phyloP scores from a whole-genome alignment of 1,284 basidiomycete genomes.

The Afroboletus lepidellus region DNA sequence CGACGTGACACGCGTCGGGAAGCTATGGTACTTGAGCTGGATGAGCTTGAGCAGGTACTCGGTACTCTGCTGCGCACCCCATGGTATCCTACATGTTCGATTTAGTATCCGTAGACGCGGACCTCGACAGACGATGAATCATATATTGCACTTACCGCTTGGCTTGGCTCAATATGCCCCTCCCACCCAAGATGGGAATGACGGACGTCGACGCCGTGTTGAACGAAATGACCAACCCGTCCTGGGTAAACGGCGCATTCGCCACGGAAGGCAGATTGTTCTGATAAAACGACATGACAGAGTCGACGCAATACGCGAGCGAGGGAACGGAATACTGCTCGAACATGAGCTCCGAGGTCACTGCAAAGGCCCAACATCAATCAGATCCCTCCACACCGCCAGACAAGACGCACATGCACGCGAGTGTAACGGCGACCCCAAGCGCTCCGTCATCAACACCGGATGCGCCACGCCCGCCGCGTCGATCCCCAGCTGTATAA shows the following conservation, averaged over 20 bases:
- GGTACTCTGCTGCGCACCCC: slow-evolving; percentile 88
- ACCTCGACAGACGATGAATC: neutral
- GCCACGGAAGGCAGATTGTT: slow-evolving; percentile 48
- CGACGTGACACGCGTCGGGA: slow-evolving; percentile 62
- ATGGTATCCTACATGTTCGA: slow-evolving; percentile 69
- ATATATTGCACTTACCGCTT: slow-evolving; percentile 62
- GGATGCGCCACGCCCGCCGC: slow-evolving; percentile 82
- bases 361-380: slow-evolving; percentile 5
- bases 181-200: slow-evolving; percentile 80
- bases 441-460: slow-evolving; percentile 90
- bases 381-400: neutral
- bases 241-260: slow-evolving; percentile 45
- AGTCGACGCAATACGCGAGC: slow-evolving; percentile 88
- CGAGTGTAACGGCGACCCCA: slow-evolving; percentile 89
- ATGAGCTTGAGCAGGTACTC: slow-evolving; percentile 84
- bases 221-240: slow-evolving; percentile 84
- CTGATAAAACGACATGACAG: slow-evolving; percentile 88
- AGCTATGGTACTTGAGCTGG: slow-evolving; percentile 94
- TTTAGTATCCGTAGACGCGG: slow-evolving; percentile 1
- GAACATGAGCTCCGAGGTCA: slow-evolving; percentile 96
- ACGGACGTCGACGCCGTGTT: slow-evolving; percentile 85
- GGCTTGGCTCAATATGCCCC: slow-evolving; percentile 77
- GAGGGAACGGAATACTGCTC: slow-evolving; percentile 90
- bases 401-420: slow-evolving; percentile 62
- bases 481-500: slow-evolving; percentile 84